Percentiles rank a stretch among this genome's conserved stretches.
These are phyloP conservation scores for Rhizopus microsporus DNA, from an alignment of 371 early-diverging fungal species.

Conservation along the genomic window DNA sequence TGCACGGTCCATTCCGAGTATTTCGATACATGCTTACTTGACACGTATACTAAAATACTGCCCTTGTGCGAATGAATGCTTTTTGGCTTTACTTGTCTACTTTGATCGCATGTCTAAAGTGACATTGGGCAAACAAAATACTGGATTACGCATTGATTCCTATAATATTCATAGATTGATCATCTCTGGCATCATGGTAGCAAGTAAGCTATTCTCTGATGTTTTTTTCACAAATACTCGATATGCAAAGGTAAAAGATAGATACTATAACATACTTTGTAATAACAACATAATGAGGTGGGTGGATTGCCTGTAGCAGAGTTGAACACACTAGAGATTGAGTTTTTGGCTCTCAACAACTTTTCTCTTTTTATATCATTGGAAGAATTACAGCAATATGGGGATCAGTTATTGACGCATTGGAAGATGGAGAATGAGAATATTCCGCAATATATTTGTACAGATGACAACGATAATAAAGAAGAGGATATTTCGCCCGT, in stretches of 20 bases:
- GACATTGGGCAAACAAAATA: conserved; percentile 35
- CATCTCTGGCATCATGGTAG: conserved; percentile 80
- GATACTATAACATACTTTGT: neutral
- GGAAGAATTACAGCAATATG: conserved; percentile 81
- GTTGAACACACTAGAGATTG: conserved; percentile 85
- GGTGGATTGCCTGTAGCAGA: conserved; percentile 90
- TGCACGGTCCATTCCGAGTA: conserved; percentile 86
- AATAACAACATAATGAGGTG: conserved; percentile 49
- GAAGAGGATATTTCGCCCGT: conserved; percentile 19
- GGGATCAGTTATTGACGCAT: conserved; percentile 65
- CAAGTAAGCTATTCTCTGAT: conserved; percentile 86
- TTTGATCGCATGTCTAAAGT: conserved; percentile 74
- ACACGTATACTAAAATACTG: conserved; percentile 89
- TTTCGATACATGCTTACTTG: conserved; percentile 81
- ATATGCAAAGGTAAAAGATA: conserved; percentile 70
- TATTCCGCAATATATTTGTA: neutral
- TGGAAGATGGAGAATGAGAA: conserved; percentile 49
- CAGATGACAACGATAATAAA: neutral
- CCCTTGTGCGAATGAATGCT: conserved; percentile 87
- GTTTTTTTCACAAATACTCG: conserved; percentile 91
- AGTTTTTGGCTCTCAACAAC: conserved; percentile 74
- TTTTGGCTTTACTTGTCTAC: conserved; percentile 81
- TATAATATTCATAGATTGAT: conserved; percentile 89
- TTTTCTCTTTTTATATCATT: conserved; percentile 76
- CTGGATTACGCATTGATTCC: conserved; percentile 74